phyloP scores from a whole-genome alignment of 164 flowering plant genomes.

The Nymphaea thermarum region DNA sequence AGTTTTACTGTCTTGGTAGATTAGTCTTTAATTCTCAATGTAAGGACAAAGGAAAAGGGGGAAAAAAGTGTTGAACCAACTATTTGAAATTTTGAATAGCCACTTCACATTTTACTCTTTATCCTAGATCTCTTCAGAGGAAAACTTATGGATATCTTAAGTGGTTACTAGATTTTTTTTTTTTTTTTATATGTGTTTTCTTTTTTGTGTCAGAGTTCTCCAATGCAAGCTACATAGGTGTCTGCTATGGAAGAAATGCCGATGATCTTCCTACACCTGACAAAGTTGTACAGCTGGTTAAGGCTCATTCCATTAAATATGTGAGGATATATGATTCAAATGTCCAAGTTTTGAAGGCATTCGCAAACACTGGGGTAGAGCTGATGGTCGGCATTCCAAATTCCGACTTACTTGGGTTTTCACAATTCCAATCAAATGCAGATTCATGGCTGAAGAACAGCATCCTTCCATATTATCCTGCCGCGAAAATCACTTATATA shows the following conservation, averaged over 20 bases:
- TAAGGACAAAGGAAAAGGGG: too few relatives aligned
- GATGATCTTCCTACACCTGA: slow-evolving; percentile 95
- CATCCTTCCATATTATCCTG: slow-evolving; percentile 89
- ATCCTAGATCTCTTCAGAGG: too few relatives aligned
- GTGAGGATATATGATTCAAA: slow-evolving; percentile 80
- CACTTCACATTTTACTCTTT: too few relatives aligned
- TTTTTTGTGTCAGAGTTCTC: slow-evolving; percentile 30
- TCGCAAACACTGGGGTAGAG: slow-evolving; percentile 75
- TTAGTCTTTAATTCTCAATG: too few relatives aligned
- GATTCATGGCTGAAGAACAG: slow-evolving; percentile 79
- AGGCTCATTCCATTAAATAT: slow-evolving; percentile 59
- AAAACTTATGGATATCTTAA: not conserved
- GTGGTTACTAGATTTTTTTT: not conserved
- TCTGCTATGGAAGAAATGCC: slow-evolving; percentile 93
- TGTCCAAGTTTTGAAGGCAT: slow-evolving; percentile 81
- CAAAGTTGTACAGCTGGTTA: slow-evolving; percentile 62
- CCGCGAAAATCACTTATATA: slow-evolving; percentile 66
- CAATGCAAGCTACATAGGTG: slow-evolving; percentile 60
- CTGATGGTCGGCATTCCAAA: slow-evolving; percentile 84
- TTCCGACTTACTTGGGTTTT: slow-evolving; percentile 52
- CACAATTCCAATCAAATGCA: slow-evolving; percentile 83
- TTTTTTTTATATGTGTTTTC: not conserved
- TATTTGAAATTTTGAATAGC: too few relatives aligned
- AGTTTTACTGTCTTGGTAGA: too few relatives aligned
- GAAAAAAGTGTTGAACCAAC: too few relatives aligned